phyloP scores from a whole-genome alignment of 2,329 filamentous ascomycete species.

The Penicillium sp. region DNA sequence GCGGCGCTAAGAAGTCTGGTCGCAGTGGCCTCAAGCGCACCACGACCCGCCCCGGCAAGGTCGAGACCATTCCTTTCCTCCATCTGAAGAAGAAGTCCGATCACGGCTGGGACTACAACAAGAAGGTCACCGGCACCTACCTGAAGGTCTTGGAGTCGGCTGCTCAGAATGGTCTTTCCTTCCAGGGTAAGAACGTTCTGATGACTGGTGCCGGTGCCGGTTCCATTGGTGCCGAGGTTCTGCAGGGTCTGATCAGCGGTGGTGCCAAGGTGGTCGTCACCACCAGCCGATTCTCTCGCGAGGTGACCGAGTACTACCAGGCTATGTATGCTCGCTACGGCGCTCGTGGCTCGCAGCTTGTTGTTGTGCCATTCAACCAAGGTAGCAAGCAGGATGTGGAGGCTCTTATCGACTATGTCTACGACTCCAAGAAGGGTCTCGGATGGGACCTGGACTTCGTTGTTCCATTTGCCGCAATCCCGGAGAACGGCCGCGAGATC shows the following conservation, averaged over 20 bases:
- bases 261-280: slow-evolving; percentile 96
- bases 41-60: slow-evolving; percentile 71
- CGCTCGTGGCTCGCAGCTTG: slow-evolving; percentile 88
- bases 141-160: slow-evolving; percentile 87
- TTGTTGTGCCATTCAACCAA: slow-evolving; percentile 98
- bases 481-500: slow-evolving; percentile 95
- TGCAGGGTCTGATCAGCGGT: slow-evolving; percentile 92
- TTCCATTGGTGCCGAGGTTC: slow-evolving; percentile 93
- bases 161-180: slow-evolving; percentile 80
- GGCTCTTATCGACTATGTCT: slow-evolving; percentile 91
- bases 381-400: slow-evolving; percentile 98
- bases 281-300: slow-evolving; percentile 90
- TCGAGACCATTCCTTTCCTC: slow-evolving; percentile 95
- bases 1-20: slow-evolving; percentile 55
- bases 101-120: slow-evolving; percentile 98
- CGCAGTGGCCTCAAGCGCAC: slow-evolving; percentile 49
- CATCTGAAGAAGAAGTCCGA: slow-evolving; percentile 96
- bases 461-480: slow-evolving; percentile 93
- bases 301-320: slow-evolving; percentile 99
- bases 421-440: slow-evolving; percentile 90
- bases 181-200: slow-evolving; percentile 89
- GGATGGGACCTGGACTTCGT: slow-evolving; percentile 98
- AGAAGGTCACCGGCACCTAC: slow-evolving; percentile 91
- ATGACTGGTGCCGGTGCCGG: slow-evolving; percentile 98
- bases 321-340: slow-evolving; percentile 95